phyloP scores from a whole-genome alignment of 306 rosid genomes.

The Carpinus fangiana region DNA sequence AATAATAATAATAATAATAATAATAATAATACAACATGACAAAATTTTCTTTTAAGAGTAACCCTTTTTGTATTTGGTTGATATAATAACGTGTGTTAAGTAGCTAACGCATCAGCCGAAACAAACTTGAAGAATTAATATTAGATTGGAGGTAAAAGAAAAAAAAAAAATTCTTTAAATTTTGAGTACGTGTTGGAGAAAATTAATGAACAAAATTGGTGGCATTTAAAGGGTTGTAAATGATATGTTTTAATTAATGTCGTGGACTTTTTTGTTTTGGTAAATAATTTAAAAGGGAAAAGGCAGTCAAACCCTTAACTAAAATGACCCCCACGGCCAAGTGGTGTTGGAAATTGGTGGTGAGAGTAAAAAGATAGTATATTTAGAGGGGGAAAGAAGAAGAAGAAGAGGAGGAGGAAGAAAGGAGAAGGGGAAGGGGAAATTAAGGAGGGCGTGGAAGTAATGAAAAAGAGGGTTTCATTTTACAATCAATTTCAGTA shows the following conservation, averaged over 20 bases:
- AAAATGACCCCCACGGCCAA: not conserved
- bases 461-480: not conserved
- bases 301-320: not conserved
- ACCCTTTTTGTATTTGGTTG: too few relatives aligned
- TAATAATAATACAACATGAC: too few relatives aligned
- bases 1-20: too few relatives aligned
- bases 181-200: too few relatives aligned
- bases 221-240: not conserved
- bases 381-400: not conserved
- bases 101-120: too few relatives aligned
- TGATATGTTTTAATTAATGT: not conserved
- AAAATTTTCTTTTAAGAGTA: too few relatives aligned
- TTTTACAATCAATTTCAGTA: slow-evolving; percentile 29
- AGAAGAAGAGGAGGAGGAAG: too few relatives aligned
- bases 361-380: not conserved
- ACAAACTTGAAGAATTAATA: too few relatives aligned
- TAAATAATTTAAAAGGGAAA: not conserved
- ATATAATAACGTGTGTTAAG: too few relatives aligned
- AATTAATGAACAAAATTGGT: too few relatives aligned
- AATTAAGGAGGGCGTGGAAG: not conserved
- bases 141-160: too few relatives aligned
- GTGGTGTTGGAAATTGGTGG: not conserved
- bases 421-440: not conserved
- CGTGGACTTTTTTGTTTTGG: not conserved
- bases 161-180: too few relatives aligned